These are phyloP conservation scores for Leptomonas pyrrhocoris DNA, from an alignment of 208 protist species.

Conservation along the genomic window DNA sequence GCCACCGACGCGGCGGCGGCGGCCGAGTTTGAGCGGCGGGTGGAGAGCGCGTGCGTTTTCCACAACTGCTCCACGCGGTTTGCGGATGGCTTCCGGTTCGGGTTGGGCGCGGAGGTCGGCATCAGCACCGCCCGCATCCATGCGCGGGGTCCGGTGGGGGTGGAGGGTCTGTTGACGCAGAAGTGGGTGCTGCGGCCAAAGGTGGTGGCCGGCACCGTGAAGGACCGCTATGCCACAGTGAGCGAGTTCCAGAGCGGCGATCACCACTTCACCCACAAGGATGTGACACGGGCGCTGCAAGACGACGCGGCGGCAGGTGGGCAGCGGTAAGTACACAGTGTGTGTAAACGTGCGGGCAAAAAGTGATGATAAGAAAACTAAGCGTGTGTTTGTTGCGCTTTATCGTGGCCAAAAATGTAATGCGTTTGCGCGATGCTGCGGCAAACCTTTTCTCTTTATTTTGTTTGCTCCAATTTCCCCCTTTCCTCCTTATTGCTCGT, in stretches of 20 bases:
- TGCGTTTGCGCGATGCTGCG: no score
- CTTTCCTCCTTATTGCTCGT: no score
- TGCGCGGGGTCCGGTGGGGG: slow-evolving; percentile 93
- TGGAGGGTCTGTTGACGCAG: slow-evolving; percentile 88
- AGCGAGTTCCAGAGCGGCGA: slow-evolving; percentile 53
- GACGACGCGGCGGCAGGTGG: slow-evolving; percentile 3
- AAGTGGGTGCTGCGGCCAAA: slow-evolving; percentile 61
- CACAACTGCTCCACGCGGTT: slow-evolving; percentile 93
- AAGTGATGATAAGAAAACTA: not conserved
- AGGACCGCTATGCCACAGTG: slow-evolving; percentile 44
- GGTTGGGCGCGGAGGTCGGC: slow-evolving; percentile 94
- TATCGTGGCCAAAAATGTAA: no score
- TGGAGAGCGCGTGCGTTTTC: slow-evolving; percentile 93
- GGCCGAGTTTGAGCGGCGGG: slow-evolving; percentile 49
- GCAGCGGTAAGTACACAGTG: not conserved
- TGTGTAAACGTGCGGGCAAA: not conserved
- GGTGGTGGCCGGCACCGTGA: not conserved
- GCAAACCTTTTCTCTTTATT: no score
- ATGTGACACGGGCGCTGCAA: slow-evolving; percentile 27
- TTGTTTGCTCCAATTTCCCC: no score
- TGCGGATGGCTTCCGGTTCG: slow-evolving; percentile 91
- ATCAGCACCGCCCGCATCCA: slow-evolving; percentile 91
- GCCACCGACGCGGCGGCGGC: slow-evolving; percentile 56
- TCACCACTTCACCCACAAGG: slow-evolving; percentile 50
- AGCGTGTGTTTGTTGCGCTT: no score